Evolutionary conservation across 306 rosid genomes (phyloP).

Genomic region (Hippophae gyantsensis): DNA sequence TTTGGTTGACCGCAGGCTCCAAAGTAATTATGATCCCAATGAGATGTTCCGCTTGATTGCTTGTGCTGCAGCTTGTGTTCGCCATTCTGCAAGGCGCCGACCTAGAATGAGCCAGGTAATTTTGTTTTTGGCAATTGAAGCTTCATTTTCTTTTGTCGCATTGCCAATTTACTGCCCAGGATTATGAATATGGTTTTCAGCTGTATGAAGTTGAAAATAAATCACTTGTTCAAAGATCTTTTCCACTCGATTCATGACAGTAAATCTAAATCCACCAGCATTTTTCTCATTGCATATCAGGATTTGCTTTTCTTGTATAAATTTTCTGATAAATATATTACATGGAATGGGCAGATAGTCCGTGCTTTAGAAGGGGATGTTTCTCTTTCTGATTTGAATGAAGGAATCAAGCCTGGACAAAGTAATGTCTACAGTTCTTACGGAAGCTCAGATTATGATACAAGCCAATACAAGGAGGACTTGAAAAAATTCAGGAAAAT

Average conservation of each 20-base stretch:
- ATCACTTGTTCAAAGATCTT: no score
- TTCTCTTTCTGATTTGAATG: constrained; percentile 60
- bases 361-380: constrained; percentile 71
- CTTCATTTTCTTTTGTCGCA: no score
- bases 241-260: no score
- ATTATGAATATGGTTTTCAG: no score
- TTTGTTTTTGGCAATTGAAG: no score
- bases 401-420: constrained; percentile 29
- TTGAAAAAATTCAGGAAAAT: constrained; percentile 46
- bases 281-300: neutral
- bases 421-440: constrained; percentile 9
- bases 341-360: constrained; percentile 36
- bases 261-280: neutral
- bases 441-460: constrained; percentile 49
- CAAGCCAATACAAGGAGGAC: constrained; percentile 48
- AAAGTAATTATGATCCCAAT: constrained; percentile 36
- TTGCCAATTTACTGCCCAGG: no score
- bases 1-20: constrained; percentile 56
- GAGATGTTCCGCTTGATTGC: constrained; percentile 72
- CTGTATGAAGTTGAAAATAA: no score
- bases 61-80: constrained; percentile 76
- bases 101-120: constrained; percentile 82
- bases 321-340: neutral
- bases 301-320: neutral
- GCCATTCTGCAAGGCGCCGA: constrained; percentile 73